Evolutionary conservation across 148 eudicot species (phyloP), one percentile per base, ranked within the genome.

Genomic region (Oxyria digyna): DNA sequence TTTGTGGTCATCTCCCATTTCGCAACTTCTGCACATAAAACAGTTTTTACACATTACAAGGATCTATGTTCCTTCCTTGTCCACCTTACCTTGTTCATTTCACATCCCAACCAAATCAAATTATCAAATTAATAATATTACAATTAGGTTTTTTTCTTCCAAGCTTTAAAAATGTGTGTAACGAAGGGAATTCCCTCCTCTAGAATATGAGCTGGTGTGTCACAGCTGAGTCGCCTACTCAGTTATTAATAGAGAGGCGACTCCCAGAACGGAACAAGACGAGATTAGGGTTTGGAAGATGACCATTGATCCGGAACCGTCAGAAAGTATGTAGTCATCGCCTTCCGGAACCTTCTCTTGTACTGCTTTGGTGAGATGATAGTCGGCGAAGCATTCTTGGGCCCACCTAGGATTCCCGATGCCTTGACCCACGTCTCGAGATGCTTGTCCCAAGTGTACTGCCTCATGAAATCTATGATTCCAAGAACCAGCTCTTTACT

Each of bases 401-500:
- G 86, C n/a, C 99, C 97, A 4, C 97, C 99, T 0, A 94, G 83
- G 66, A 94, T 84, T 46, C 99, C 99, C 9, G 99, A 88, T 27
- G 97, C 93, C 83, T 94, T 94, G 6, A 91, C 99, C 99, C 99
- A 94, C 13, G 99, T 94, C 89, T 94, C 99, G 15, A 94, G 82
- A 76, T 94, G 99, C 84, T 94, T 91, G 77, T 94, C 99, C 99
- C 97, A 92, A 4, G 98, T 93, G 45, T 89, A 93, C 57, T 94
- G 97, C 72, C 99, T 79, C 96, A 88, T 87, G 79, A 73, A 94
- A 74, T 94, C 99, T 12, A 94, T 94, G 71, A 91, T 91, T 42
- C 99, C 99, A 0, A 94, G 64, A 8, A 94, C 97, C 26, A 94
- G 87, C 82, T 91, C 99, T 66, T 85, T 82, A 54, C 82, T 71